These are phyloP conservation scores for Buxus sempervirens DNA, from an alignment of 164 flowering plant genomes.

Conservation along the genomic window DNA sequence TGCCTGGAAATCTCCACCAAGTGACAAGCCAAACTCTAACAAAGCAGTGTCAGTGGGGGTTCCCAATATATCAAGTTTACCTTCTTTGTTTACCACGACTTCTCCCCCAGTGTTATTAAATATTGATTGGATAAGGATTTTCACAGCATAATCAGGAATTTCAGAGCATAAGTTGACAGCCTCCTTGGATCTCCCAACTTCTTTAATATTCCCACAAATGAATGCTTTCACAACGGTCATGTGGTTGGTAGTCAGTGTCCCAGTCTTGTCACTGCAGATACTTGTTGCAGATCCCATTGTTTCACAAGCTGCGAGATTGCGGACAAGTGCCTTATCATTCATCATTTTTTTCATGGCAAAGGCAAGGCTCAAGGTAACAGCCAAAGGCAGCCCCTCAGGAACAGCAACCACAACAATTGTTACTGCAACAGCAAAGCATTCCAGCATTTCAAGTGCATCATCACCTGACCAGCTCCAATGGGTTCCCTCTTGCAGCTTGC, in stretches of 20 bases:
- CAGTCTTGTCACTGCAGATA: slow-evolving; percentile 98
- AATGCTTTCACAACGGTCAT: slow-evolving; percentile 91
- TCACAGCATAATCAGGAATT: slow-evolving; percentile 52
- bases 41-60: slow-evolving; percentile 90
- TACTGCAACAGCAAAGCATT: slow-evolving; percentile 91
- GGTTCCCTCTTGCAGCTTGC: slow-evolving; percentile 60
- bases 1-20: slow-evolving; percentile 71
- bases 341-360: slow-evolving; percentile 99
- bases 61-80: slow-evolving; percentile 71
- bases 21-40: slow-evolving; percentile 76
- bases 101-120: slow-evolving; percentile 94
- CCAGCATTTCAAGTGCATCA: slow-evolving; percentile 70
- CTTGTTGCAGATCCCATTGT: slow-evolving; percentile 96
- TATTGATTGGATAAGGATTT: slow-evolving; percentile 66
- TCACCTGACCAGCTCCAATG: slow-evolving; percentile 81
- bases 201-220: slow-evolving; percentile 60
- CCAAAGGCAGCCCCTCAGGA: slow-evolving; percentile 93
- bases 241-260: slow-evolving; percentile 89
- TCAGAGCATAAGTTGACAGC: slow-evolving; percentile 32
- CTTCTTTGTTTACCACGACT: slow-evolving; percentile 52
- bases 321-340: slow-evolving; percentile 93
- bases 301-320: slow-evolving; percentile 93
- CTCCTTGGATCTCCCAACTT: slow-evolving; percentile 31
- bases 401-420: slow-evolving; percentile 98
- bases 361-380: slow-evolving; percentile 95